Conservation (phyloP, 441 rosid genomes). For the Biscutella laevigata region DNA sequence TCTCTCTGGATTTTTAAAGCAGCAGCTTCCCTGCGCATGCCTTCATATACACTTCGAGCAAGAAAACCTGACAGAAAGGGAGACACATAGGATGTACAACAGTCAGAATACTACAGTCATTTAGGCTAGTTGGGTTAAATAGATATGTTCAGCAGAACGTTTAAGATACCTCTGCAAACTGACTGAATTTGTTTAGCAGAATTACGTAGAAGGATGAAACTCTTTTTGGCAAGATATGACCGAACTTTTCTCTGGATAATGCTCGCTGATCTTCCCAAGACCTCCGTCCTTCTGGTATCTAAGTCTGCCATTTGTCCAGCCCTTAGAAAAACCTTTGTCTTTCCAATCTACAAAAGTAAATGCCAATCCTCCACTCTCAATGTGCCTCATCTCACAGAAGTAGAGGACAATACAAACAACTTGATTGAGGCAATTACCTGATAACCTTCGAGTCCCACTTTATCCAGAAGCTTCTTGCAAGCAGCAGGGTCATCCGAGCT, state of each 20-base stretch:
- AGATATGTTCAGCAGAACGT: slow-evolving; percentile 1
- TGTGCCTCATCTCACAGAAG: slow-evolving; percentile 2
- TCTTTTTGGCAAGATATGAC: slow-evolving; percentile 76
- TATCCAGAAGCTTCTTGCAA: slow-evolving; percentile 83
- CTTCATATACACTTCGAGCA: slow-evolving; percentile 55
- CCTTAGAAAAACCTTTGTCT: slow-evolving; percentile 90
- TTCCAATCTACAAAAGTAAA: slow-evolving; percentile 66
- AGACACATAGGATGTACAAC: no score
- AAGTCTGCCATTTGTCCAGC: slow-evolving; percentile 99
- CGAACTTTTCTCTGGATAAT: slow-evolving; percentile 91
- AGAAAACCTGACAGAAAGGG: slow-evolving; percentile 51
- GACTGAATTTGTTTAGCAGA: slow-evolving; percentile 73
- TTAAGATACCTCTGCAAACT: slow-evolving; percentile 69
- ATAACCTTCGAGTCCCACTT: slow-evolving; percentile 75
- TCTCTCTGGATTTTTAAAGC: slow-evolving; percentile 67
- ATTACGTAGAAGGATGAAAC: slow-evolving; percentile 50
- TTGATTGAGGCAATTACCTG: slow-evolving; percentile 52
- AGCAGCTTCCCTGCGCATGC: slow-evolving; percentile 77
- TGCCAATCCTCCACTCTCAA: slow-evolving; percentile 2
- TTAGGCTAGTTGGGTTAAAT: not conserved
- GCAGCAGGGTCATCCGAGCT: slow-evolving; percentile 89
- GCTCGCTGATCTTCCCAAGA: slow-evolving; percentile 94
- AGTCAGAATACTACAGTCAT: no score
- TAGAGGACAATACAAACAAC: not conserved
- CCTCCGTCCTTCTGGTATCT: slow-evolving; percentile 86